Base-by-base conservation (phyloP, 306 rosid species). In the Argentina anserina region DNA sequence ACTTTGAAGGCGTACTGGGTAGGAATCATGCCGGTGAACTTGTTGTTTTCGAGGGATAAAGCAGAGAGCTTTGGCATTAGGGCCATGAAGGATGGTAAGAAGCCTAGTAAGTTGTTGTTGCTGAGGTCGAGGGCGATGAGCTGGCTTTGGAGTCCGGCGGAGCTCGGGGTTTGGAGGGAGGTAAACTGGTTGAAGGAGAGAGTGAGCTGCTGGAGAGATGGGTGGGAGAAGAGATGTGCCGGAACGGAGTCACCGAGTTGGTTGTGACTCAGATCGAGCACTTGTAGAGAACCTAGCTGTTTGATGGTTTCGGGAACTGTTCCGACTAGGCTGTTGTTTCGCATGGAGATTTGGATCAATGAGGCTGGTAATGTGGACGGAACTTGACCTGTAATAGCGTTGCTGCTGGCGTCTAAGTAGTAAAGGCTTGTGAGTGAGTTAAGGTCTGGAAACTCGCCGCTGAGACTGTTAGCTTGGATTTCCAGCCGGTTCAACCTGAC, bases 1-100 rank as follows among this genome's bases (percentile, higher is more conserved):
- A 80, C 79, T 60, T 89, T 91, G 61, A 91, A 13, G 11, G 97
- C 98, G 61, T 87, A 91, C 74, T 75, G 85, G n/a, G 61, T 76
- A 45, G 98, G 98, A 36, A 94, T 85, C 85, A 86, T 71, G 8
- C 97, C 98, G 1, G 75, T 85, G 42, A 91, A 79, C 80, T 45
- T 65, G 73, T 93, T 93, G 77, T 91, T 87, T 83, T 89, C 96
- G 31, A 87, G 47, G 0, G 98, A 86, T 37, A 91, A 40, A 40
- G 98, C 90, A 2, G 97, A 85, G 23, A 94, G 88, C 87, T 65
- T 86, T 3, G 95, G 96, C 92, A 91, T 82, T 15, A 70, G 0
- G 7, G 85, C 87, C 75, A 91, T 21, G 71, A 89, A 94, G 25
- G 77, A 45, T 2, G 96, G 98, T 45, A 91, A 29, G 41, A 78